phyloP scores from a whole-genome alignment of 305 asterid species.

The Rubia tinctorum region DNA sequence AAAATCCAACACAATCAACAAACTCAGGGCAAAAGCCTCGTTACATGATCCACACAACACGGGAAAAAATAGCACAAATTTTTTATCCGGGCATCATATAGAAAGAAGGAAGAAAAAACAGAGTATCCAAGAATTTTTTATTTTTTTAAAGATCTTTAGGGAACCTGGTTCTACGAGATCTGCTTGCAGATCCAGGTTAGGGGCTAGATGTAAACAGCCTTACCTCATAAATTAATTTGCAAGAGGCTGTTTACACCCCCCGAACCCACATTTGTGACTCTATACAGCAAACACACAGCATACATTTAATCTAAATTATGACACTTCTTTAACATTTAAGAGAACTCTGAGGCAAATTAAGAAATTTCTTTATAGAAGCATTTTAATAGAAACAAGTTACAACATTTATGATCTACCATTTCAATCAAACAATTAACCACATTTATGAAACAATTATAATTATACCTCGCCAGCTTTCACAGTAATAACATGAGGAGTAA shows the following conservation, averaged over 20 bases:
- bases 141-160: background rate
- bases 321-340: background rate
- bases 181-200: background rate
- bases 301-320: background rate
- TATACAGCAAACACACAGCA: background rate
- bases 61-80: background rate
- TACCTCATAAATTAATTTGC: background rate
- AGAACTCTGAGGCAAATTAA: background rate
- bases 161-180: background rate
- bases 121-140: too few relatives aligned
- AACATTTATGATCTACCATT: background rate
- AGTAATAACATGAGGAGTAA: conserved; percentile 76
- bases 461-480: conserved; percentile 73
- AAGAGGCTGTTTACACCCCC: background rate
- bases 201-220: background rate
- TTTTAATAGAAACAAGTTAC: background rate
- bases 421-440: background rate
- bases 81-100: background rate
- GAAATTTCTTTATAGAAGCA: background rate
- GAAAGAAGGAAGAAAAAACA: background rate
- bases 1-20: background rate
- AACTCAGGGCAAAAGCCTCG: background rate
- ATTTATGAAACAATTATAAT: conserved; percentile 28
- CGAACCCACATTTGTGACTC: too few relatives aligned
- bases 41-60: background rate